phyloP scores from a whole-genome alignment of 2,329 filamentous ascomycete species.

The Microdochium trichocladiopsis region DNA sequence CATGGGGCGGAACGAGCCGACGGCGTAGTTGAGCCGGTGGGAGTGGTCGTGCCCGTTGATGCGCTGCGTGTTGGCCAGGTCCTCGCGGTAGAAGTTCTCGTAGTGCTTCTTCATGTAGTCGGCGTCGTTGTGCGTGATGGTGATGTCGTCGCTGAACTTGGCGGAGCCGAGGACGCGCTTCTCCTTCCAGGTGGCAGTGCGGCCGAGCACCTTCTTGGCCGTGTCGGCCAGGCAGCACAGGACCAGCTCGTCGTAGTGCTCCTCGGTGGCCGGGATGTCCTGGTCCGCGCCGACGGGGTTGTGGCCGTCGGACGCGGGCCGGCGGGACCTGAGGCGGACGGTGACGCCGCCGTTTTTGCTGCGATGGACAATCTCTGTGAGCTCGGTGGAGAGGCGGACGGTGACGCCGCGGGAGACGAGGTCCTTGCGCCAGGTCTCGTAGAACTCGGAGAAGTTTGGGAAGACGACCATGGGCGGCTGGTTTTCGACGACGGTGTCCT shows the following conservation, averaged over 20 bases:
- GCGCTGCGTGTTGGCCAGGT: slow-evolving; percentile 25
- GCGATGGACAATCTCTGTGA: slow-evolving; percentile 39
- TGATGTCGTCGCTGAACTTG: slow-evolving; percentile 63
- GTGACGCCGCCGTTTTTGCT: slow-evolving; percentile 38
- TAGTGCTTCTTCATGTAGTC: slow-evolving; percentile 63
- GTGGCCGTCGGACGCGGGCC: slow-evolving; percentile 18
- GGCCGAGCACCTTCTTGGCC: slow-evolving; percentile 51
- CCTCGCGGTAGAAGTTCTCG: slow-evolving; percentile 49
- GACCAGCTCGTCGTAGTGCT: slow-evolving; percentile 59
- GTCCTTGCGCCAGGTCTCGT: slow-evolving; percentile 42
- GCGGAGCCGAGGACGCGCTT: slow-evolving; percentile 63
- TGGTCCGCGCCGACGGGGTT: slow-evolving; percentile 20
- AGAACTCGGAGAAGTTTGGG: slow-evolving; percentile 48
- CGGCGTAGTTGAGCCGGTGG: slow-evolving; percentile 30
- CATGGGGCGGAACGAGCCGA: slow-evolving; percentile 39
- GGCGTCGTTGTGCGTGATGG: slow-evolving; percentile 59
- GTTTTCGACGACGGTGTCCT: slow-evolving; percentile 28
- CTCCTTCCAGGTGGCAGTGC: slow-evolving; percentile 53
- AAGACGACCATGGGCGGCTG: slow-evolving; percentile 53
- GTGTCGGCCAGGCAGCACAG: slow-evolving; percentile 60
- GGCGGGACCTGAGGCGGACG: slow-evolving; percentile 33
- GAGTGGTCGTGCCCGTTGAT: slow-evolving; percentile 27
- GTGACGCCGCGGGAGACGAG: slow-evolving; percentile 41
- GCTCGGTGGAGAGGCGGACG: slow-evolving; percentile 43
- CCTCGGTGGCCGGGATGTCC: slow-evolving; percentile 34